Evolutionary conservation across 1,284 basidiomycete genomes (phyloP), one percentile per base, ranked within the genome.

Genomic region (Marasmius fiardii): DNA sequence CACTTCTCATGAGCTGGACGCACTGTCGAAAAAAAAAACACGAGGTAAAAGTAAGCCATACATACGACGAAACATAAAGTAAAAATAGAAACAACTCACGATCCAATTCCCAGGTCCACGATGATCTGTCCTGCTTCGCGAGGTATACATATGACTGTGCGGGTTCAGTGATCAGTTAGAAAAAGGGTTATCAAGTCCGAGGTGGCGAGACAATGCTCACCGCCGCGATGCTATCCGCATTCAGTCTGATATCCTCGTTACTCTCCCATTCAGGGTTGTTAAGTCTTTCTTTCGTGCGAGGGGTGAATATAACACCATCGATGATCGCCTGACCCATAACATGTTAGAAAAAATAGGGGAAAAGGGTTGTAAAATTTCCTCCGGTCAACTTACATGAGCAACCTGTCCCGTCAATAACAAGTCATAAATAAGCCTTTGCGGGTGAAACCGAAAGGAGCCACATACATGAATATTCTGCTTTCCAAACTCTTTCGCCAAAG

Each of bases 401-500:
- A 84, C 78, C 81, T 84, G 54, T n/a, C 8, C n/a, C 4, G 28
- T 18, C 43, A 43, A 11, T 14, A 31, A 16, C n/a, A 5, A 43
- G 31, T n/a, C 16, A 45, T 23, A 52, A 20, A 28, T 2, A 21
- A 50, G 14, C 12, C 34, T 28, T 43, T n/a, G 3, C 12, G 44
- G 34, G 53, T 4, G 43, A 50, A 53, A 26, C 39, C 43, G 33
- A 24, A 41, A 47, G 7, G 44, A 16, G 14, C 14, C 10, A 68
- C 76, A 51, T 14, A 86, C 88, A 69, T 92, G 88, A 53, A 92
- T 90, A 61, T 90, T 89, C 58, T 91, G 72, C 65, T 85, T 84
- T 16, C 85, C 85, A 64, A 91, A 92, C 65, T 92, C 90, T 68
- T 92, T 90, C 28, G 82, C 82, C 66, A 92, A 70, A 57, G 87